Evolutionary conservation across 2,329 filamentous ascomycete species (phyloP).

Genomic region (Whalleya microplaca): DNA sequence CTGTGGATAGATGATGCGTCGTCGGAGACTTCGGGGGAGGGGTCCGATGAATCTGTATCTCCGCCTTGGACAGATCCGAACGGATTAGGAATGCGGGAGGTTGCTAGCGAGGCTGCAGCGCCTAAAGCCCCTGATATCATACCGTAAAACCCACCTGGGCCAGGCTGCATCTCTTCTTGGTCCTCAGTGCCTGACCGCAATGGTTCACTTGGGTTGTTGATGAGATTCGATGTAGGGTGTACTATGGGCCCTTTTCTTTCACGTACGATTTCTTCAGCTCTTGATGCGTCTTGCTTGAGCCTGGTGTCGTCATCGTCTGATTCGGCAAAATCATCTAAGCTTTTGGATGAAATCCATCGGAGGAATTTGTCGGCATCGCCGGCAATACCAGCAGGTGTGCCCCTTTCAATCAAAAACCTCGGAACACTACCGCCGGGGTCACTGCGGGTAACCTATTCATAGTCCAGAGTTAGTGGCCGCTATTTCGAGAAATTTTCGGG

Average conservation of each 20-base stretch:
- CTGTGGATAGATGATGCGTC: conserved; percentile 52
- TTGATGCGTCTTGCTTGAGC: conserved; percentile 29
- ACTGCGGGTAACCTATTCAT: conserved; percentile 71
- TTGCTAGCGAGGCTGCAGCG: conserved; percentile 55
- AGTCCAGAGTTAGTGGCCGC: not conserved
- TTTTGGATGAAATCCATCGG: conserved; percentile 65
- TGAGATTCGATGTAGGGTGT: conserved; percentile 22
- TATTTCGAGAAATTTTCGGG: not conserved
- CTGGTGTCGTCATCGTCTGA: conserved; percentile 22
- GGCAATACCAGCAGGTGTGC: conserved; percentile 80
- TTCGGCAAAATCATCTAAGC: conserved; percentile 40
- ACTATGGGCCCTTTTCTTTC: conserved; percentile 25
- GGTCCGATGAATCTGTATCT: conserved; percentile 35
- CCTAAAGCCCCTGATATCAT: conserved; percentile 59
- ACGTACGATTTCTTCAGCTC: conserved; percentile 36
- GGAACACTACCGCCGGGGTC: conserved; percentile 89
- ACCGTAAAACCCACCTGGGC: conserved; percentile 55
- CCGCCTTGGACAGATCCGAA: conserved; percentile 37
- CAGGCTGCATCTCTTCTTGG: conserved; percentile 34
- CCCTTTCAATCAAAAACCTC: conserved; percentile 87
- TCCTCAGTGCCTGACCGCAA: conserved; percentile 27
- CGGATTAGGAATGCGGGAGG: conserved; percentile 45
- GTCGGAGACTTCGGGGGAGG: conserved; percentile 39
- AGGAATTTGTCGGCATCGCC: conserved; percentile 80
- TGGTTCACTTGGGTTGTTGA: conserved; percentile 11